Evolutionary conservation across 2,329 filamentous ascomycete species (phyloP).

Genomic region (Diaporthe helianthi): DNA sequence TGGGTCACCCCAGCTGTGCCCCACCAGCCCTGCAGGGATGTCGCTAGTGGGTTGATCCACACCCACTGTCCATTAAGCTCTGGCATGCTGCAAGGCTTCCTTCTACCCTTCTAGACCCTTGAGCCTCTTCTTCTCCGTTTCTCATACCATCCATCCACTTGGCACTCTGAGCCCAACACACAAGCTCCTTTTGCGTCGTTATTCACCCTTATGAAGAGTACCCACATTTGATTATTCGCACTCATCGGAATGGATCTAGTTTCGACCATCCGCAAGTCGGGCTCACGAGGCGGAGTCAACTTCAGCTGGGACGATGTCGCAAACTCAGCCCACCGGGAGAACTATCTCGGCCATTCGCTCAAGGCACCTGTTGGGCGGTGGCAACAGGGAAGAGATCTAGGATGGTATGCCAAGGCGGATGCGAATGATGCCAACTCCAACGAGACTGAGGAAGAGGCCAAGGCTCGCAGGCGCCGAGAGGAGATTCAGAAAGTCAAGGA

Average conservation of each 20-base stretch:
- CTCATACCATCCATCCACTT: not conserved
- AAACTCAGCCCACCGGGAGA: constrained; percentile 85
- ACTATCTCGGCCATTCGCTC: constrained; percentile 85
- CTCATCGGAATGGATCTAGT: constrained; percentile 80
- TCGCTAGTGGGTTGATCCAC: constrained; percentile 4
- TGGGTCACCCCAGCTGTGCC: constrained; percentile 3
- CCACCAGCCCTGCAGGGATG: not conserved
- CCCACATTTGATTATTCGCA: not conserved
- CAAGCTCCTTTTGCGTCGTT: not conserved
- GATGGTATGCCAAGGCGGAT: constrained; percentile 69
- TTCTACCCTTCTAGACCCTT: not conserved
- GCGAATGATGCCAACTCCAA: constrained; percentile 53
- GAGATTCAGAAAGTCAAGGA: constrained; percentile 86
- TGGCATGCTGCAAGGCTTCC: not conserved
- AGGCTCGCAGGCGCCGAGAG: constrained; percentile 70
- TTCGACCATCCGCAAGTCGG: constrained; percentile 86
- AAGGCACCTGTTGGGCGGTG: constrained; percentile 93
- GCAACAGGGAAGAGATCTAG: constrained; percentile 77
- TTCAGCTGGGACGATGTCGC: constrained; percentile 98
- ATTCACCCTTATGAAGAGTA: not conserved
- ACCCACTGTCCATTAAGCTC: not conserved
- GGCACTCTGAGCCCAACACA: not conserved
- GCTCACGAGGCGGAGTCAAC: constrained; percentile 91
- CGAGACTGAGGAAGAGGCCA: constrained; percentile 66
- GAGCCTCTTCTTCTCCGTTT: not conserved